These are phyloP conservation scores for Epichloe aotearoae DNA, from an alignment of 2,329 filamentous ascomycete genomes.

Conservation along the genomic window DNA sequence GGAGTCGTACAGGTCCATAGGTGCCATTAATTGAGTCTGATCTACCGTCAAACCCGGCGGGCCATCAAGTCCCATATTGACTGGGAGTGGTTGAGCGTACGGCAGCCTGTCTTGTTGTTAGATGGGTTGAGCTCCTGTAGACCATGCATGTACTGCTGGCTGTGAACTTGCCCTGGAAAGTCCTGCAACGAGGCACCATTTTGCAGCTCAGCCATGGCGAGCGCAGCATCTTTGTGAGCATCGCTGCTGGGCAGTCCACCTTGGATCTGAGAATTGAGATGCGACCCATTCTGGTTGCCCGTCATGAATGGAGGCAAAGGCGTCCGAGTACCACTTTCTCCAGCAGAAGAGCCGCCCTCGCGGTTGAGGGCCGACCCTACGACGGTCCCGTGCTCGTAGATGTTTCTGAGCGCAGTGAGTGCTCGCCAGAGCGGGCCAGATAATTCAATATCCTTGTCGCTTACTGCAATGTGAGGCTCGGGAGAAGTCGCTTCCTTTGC, in stretches of 20 bases:
- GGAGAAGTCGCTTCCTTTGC: constrained; percentile 47
- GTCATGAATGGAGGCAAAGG: constrained; percentile 20
- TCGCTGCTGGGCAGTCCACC: constrained; percentile 24
- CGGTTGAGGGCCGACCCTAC: constrained; percentile 36
- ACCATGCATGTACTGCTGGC: not conserved
- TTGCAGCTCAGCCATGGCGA: constrained; percentile 54
- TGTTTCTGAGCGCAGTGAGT: constrained; percentile 47
- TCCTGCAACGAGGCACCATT: constrained; percentile 38
- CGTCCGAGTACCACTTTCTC: constrained; percentile 32
- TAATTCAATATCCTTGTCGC: constrained; percentile 47
- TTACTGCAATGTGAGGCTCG: constrained; percentile 37
- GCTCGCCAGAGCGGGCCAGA: constrained; percentile 49
- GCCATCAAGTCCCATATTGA: constrained; percentile 27
- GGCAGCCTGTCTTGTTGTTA: constrained; percentile 18
- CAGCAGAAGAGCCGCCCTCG: constrained; percentile 32
- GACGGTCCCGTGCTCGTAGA: constrained; percentile 51
- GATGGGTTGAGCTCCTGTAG: too few species aligned
- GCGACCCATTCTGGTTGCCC: constrained; percentile 11
- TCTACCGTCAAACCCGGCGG: constrained; percentile 40
- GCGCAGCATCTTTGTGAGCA: constrained; percentile 46
- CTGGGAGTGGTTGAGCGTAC: constrained; percentile 25
- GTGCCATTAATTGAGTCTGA: constrained; percentile 46
- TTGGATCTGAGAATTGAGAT: constrained; percentile 15
- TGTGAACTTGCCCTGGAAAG: constrained; percentile 25
- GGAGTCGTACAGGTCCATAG: constrained; percentile 55